Evolutionary conservation across 306 rosid genomes (phyloP).

Genomic region (Sesbania bispinosa): DNA sequence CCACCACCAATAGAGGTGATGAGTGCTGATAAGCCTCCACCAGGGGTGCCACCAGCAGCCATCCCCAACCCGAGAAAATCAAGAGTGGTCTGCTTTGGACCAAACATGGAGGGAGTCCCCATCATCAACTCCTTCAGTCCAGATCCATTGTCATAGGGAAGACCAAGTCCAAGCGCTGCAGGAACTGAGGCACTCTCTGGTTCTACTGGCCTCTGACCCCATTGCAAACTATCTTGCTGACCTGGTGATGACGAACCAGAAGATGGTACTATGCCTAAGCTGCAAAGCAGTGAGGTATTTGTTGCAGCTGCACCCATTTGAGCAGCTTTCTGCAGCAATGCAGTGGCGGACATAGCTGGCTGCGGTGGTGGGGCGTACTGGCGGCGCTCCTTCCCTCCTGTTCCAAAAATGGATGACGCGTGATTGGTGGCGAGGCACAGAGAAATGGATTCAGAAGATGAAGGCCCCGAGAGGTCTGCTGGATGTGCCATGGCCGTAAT

Average conservation of each 20-base stretch:
- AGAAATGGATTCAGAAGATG: constrained; percentile 67
- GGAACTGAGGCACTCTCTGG: constrained; percentile 39
- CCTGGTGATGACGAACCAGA: constrained; percentile 45
- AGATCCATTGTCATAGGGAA: constrained; percentile 59
- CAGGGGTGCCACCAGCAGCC: constrained; percentile 72
- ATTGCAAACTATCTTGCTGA: constrained; percentile 52
- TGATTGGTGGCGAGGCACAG: constrained; percentile 72
- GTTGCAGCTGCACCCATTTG: constrained; percentile 84
- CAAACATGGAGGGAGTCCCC: constrained; percentile 72
- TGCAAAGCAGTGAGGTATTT: constrained; percentile 68
- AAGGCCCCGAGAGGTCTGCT: constrained; percentile 41
- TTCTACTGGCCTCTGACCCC: constrained; percentile 54
- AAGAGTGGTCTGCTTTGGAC: constrained; percentile 87
- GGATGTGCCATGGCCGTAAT: constrained; percentile 51
- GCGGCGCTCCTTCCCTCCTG: constrained; percentile 59
- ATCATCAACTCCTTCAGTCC: constrained; percentile 80
- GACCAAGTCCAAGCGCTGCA: constrained; percentile 76
- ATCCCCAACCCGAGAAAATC: constrained; percentile 92
- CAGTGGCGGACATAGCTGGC: constrained; percentile 91
- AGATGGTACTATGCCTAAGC: constrained; percentile 71
- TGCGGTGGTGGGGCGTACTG: constrained; percentile 59
- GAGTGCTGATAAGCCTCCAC: constrained; percentile 63
- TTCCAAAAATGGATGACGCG: constrained; percentile 57
- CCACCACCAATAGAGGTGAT: constrained; percentile 72
- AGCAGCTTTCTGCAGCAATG: constrained; percentile 92